phyloP scores from a whole-genome alignment of 805 yeast species.

The Cyberlindnera suaveolens region DNA sequence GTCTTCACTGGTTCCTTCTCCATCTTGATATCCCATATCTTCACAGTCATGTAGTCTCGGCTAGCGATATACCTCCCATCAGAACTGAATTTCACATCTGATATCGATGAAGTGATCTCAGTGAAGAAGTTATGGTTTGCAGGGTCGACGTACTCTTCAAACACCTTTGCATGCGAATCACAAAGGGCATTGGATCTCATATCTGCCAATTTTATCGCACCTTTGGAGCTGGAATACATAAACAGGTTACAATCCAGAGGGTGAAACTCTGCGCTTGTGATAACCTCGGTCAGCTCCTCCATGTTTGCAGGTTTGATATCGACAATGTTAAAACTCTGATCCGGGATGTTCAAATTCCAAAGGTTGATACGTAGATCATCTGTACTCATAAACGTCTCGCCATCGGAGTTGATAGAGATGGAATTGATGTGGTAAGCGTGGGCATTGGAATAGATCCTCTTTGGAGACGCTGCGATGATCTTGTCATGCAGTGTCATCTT shows the following conservation, averaged over 20 bases:
- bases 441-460: slow-evolving; percentile 86
- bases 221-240: slow-evolving; percentile 93
- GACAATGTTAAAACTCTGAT: slow-evolving; percentile 93
- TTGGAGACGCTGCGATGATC: slow-evolving; percentile 91
- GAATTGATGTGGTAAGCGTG: slow-evolving; percentile 98
- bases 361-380: slow-evolving; percentile 93
- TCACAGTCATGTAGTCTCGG: slow-evolving; percentile 94
- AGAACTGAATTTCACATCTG: slow-evolving; percentile 86
- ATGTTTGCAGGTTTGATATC: slow-evolving; percentile 96
- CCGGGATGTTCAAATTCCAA: slow-evolving; percentile 93
- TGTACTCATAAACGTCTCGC: slow-evolving; percentile 86
- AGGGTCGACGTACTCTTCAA: slow-evolving; percentile 92
- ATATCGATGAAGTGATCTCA: slow-evolving; percentile 89
- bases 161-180: slow-evolving; percentile 80
- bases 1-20: slow-evolving; percentile 92
- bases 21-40: slow-evolving; percentile 98
- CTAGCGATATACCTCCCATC: slow-evolving; percentile 95
- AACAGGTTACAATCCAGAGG: slow-evolving; percentile 88
- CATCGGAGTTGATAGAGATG: slow-evolving; percentile 89
- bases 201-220: slow-evolving; percentile 90
- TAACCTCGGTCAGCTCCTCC: slow-evolving; percentile 98
- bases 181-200: slow-evolving; percentile 95
- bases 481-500: slow-evolving; percentile 90
- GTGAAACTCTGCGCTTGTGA: slow-evolving; percentile 94
- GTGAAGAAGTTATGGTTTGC: slow-evolving; percentile 92